Evolutionary conservation across 768 basidiomycete genomes (phyloP).

Genomic region (Suillus subluteus): DNA sequence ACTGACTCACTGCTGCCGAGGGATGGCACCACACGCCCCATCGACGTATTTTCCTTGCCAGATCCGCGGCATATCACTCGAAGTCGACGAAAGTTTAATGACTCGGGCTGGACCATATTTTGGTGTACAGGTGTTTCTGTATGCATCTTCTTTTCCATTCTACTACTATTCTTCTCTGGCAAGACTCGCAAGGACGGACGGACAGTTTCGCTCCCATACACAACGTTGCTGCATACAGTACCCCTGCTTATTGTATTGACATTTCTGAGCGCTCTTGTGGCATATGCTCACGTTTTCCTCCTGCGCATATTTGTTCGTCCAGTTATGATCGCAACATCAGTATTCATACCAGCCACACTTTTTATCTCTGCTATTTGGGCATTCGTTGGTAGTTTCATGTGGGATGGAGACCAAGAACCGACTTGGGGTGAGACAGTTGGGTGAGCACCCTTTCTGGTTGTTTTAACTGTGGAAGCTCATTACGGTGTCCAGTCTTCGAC

Average conservation of each 20-base stretch:
- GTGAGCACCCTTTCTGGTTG: conserved; percentile 43
- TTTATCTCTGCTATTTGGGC: conserved; percentile 80
- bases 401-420: conserved; percentile 53
- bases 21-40: conserved; percentile 63
- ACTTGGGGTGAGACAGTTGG: conserved; percentile 86
- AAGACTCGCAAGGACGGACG: conserved; percentile 36
- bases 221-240: conserved; percentile 75
- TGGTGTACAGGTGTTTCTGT: conserved; percentile 63
- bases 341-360: conserved; percentile 76
- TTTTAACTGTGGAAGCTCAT: conserved; percentile 19
- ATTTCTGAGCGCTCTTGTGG: conserved; percentile 66
- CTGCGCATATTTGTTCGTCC: conserved; percentile 83
- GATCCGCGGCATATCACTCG: conserved; percentile 72
- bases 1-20: conserved; percentile 80
- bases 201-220: conserved; percentile 53
- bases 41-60: conserved; percentile 77
- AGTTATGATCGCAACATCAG: conserved; percentile 75
- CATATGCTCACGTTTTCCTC: conserved; percentile 76
- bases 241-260: conserved; percentile 77
- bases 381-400: conserved; percentile 78
- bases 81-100: conserved; percentile 72
- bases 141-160: conserved; percentile 64
- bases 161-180: conserved; percentile 63
- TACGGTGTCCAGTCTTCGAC: conserved; percentile 55
- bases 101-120: conserved; percentile 69